Evolutionary conservation across 805 yeast species (phyloP).

Genomic region (Yarrowia osloensis): DNA sequence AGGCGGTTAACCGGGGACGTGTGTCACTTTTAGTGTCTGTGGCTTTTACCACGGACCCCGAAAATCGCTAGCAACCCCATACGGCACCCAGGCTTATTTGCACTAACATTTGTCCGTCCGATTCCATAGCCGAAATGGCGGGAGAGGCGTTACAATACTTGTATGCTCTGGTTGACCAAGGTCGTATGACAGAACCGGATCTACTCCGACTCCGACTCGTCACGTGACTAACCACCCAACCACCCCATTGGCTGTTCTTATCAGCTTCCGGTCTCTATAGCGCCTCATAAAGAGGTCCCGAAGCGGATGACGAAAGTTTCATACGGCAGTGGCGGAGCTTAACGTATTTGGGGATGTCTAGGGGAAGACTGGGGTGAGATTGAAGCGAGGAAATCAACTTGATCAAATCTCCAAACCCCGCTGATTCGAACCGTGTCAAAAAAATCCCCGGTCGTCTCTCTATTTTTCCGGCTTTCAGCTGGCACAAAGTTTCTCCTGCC

Average conservation of each 20-base stretch:
- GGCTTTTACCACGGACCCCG: background rate
- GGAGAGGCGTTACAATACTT: background rate
- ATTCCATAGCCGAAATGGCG: background rate
- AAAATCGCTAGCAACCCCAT: background rate
- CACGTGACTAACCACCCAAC: no score
- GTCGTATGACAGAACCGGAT: no score
- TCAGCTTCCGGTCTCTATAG: background rate
- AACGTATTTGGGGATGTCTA: background rate
- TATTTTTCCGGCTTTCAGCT: background rate
- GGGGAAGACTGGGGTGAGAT: no score
- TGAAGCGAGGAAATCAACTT: no score
- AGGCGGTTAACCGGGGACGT: no score
- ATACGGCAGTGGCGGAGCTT: background rate
- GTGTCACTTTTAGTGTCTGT: no score
- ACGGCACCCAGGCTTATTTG: background rate
- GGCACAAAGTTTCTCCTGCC: background rate
- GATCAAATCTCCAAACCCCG: no score
- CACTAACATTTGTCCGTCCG: no score
- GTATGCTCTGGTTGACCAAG: no score
- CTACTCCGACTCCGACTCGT: no score
- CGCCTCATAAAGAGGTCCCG: background rate
- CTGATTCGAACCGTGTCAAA: background rate
- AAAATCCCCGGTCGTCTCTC: background rate
- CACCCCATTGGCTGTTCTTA: background rate
- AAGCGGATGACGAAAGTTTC: background rate